These are phyloP conservation scores for Austroboletus eburneus DNA, from an alignment of 768 basidiomycete genomes.

Conservation along the genomic window DNA sequence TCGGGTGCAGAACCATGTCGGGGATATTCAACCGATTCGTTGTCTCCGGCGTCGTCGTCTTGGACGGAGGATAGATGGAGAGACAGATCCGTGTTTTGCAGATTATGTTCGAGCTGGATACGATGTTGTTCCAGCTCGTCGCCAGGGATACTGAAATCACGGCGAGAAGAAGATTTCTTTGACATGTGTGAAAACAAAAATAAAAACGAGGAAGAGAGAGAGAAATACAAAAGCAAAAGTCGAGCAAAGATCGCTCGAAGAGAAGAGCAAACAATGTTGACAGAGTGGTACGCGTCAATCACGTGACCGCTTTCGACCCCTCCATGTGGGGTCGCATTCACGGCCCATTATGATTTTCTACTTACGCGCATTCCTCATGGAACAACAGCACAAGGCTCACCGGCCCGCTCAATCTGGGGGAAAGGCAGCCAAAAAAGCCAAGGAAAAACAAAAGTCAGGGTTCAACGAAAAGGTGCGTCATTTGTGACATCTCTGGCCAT, in stretches of 20 bases:
- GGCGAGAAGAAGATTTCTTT: constrained; percentile 21
- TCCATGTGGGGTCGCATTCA: constrained; percentile 14
- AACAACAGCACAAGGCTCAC: constrained; percentile 83
- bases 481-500: background rate
- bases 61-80: constrained; percentile 59
- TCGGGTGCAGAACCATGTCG: constrained; percentile 61
- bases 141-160: constrained; percentile 56
- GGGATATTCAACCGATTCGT: constrained; percentile 63
- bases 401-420: constrained; percentile 64
- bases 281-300: constrained; percentile 24
- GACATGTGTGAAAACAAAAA: constrained; percentile 20
- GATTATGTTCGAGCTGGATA: constrained; percentile 74
- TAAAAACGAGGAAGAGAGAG: constrained; percentile 11
- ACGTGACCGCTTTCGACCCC: constrained; percentile 24
- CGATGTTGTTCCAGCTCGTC: constrained; percentile 75
- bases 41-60: constrained; percentile 39
- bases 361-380: constrained; percentile 40
- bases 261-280: constrained; percentile 20
- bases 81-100: constrained; percentile 69
- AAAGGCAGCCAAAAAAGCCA: constrained; percentile 76
- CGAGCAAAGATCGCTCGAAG: background rate
- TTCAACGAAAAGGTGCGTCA: constrained; percentile 83
- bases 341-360: background rate
- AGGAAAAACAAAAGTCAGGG: constrained; percentile 64
- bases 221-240: constrained; percentile 5